Base-by-base conservation (phyloP, 371 early-diverging fungal species). In the Blakeslea trispora region DNA sequence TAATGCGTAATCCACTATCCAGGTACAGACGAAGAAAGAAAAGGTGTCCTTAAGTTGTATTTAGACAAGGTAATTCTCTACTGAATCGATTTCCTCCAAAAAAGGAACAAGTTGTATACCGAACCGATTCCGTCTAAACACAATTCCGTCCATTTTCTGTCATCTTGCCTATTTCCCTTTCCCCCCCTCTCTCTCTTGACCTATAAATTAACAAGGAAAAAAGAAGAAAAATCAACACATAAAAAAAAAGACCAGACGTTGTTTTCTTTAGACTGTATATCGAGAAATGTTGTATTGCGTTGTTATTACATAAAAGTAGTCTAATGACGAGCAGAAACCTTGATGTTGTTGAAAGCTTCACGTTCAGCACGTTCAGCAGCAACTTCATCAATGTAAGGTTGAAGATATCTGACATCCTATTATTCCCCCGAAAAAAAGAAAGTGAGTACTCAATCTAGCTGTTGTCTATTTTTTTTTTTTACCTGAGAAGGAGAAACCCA, bases 381-480 rank as follows among this genome's bases (percentile, higher is more conserved):
- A 50, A 96, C 92, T 70, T 91, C 84, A 45, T 89, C 86, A 64
- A 97, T 82, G 66, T 89, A 67, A 24, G 96, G 96, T 53, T 81
- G 79, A 52, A 96, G 85, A 82, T 97, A 96, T 64, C 89, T 81
- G 61, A 68, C 60, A 57, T 75, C 75, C 74, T 74, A 80, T 92
- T 28, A 28, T n/a, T n/a, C n/a, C n/a, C n/a, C n/a, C n/a, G 7
- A 28, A 7, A 28, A 28, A 28, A 28, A 5, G 28, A 56, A 22
- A 41, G 13, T 49, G 32, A 43, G 8, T 47, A 52, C 31, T 13
- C 14, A 24, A 14, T 54, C 32, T 37, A 31, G 47, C 48, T 57
- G 24, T 46, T 45, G 15, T 43, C 23, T 41, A 13, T 44, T 19
- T 44, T 14, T 10, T 15, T 39, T 21, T 34, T 59, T 58, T 75